Conservation (phyloP, 177 flowering plant species). For the Telopea speciosissima region DNA sequence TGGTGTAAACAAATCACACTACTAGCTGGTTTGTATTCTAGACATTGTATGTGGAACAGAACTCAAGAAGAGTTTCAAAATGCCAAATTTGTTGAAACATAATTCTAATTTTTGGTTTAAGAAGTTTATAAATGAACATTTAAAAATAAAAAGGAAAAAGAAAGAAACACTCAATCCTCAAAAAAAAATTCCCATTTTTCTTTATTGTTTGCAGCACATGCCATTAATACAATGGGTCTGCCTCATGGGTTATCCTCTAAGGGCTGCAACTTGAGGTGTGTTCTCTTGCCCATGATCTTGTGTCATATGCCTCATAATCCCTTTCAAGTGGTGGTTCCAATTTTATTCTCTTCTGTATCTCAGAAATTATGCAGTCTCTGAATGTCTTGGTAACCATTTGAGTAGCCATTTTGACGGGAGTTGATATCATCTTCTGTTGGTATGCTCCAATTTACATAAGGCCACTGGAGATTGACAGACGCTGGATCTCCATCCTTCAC, state of each 20-base stretch:
- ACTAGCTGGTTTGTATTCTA: background rate
- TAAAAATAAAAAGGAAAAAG: too few relatives aligned
- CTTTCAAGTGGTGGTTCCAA: background rate
- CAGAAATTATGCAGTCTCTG: background rate
- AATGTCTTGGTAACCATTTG: background rate
- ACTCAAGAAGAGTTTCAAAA: background rate
- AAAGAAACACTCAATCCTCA: too few relatives aligned
- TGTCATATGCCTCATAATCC: background rate
- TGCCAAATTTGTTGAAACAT: background rate
- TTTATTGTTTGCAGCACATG: too few relatives aligned
- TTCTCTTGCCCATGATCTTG: background rate
- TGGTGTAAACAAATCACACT: background rate
- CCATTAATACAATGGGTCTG: too few relatives aligned
- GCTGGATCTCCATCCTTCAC: background rate
- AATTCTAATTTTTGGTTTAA: too few relatives aligned
- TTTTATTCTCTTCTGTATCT: background rate
- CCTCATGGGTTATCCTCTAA: background rate
- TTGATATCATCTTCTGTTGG: background rate
- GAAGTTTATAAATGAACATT: background rate
- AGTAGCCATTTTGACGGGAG: too few relatives aligned
- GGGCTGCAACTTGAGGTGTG: background rate
- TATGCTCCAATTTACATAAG: background rate
- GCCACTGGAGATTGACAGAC: background rate
- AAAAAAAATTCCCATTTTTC: background rate
- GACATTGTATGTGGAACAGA: background rate